Percentiles rank a stretch among this genome's conserved stretches.
Conservation (phyloP, 202 grass and related monocot species). For the Zizania palustris region DNA sequence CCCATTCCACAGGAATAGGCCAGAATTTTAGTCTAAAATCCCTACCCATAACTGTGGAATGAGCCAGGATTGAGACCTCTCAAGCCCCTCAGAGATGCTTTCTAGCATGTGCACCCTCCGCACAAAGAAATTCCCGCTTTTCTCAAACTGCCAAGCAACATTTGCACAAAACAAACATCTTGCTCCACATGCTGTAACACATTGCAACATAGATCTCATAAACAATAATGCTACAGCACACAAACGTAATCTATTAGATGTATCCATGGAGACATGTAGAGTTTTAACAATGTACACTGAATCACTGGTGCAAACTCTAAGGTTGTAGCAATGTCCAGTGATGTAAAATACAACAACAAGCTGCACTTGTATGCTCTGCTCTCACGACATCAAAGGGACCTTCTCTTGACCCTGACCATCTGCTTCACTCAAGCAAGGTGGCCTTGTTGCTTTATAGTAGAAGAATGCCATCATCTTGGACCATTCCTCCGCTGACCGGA, state of each 20-base stretch:
- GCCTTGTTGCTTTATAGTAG: constrained; percentile 85
- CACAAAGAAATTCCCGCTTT: not conserved
- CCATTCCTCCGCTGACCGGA: constrained; percentile 72
- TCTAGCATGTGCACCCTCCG: not conserved
- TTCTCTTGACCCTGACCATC: constrained; percentile 78
- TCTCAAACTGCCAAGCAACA: not conserved
- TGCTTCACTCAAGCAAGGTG: constrained; percentile 64
- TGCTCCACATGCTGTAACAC: not conserved
- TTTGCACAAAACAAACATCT: not conserved
- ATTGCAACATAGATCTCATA: not conserved
- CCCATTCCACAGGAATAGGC: too few relatives aligned
- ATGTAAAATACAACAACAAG: constrained; percentile 8
- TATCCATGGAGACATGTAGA: not conserved
- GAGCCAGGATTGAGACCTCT: too few relatives aligned
- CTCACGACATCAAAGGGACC: constrained; percentile 71
- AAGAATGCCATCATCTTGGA: constrained; percentile 90
- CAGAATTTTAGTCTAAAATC: too few relatives aligned
- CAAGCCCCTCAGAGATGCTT: too few relatives aligned
- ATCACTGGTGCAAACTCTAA: not conserved
- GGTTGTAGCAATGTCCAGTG: not conserved
- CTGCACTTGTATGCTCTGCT: not conserved
- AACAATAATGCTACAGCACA: not conserved
- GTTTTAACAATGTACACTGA: not conserved
- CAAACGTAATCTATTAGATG: not conserved
- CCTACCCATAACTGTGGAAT: too few relatives aligned